A percentile compares a stretch with the other conserved stretches of the same genome.
Evolutionary conservation across 495 filamentous ascomycete species (phyloP).

Genomic region (Usnea hakonensis): DNA sequence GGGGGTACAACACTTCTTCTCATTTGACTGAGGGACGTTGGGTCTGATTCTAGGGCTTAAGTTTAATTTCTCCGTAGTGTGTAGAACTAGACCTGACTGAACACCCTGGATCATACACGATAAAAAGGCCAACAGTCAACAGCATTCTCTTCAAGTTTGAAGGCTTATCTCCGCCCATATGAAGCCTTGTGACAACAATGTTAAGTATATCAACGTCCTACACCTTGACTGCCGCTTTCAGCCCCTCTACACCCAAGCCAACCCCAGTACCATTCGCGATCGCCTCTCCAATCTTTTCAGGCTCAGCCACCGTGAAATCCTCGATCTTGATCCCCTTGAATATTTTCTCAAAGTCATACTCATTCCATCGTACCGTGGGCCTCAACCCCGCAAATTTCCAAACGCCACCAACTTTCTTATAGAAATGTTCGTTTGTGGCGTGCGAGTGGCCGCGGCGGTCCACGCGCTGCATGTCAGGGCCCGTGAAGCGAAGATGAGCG

Average conservation of each 20-base stretch:
- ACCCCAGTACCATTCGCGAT: not conserved
- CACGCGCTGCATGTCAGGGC: slow-evolving; percentile 36
- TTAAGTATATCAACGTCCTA: not conserved
- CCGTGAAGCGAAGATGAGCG: slow-evolving; percentile 46
- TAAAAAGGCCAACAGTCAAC: too few relatives aligned
- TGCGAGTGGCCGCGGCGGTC: slow-evolving; percentile 49
- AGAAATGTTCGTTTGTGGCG: slow-evolving; percentile 61
- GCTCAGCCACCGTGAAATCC: not conserved
- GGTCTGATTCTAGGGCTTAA: too few relatives aligned
- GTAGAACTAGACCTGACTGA: too few relatives aligned
- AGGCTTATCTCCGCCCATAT: not conserved
- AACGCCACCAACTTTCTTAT: slow-evolving; percentile 62
- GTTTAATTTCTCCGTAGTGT: too few relatives aligned
- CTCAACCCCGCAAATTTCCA: slow-evolving; percentile 76
- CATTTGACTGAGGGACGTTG: too few relatives aligned
- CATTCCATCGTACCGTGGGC: slow-evolving; percentile 61
- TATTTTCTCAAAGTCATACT: slow-evolving; percentile 55
- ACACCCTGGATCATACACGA: too few relatives aligned
- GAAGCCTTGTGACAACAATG: not conserved
- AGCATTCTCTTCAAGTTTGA: not conserved
- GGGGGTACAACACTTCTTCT: too few relatives aligned
- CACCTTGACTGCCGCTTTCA: not conserved
- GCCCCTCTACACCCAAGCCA: not conserved
- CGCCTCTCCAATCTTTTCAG: not conserved
- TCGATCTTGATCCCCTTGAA: slow-evolving; percentile 22